Evolutionary conservation across 2,329 filamentous ascomycete species (phyloP).

Genomic region (Aspergillus sp.): DNA sequence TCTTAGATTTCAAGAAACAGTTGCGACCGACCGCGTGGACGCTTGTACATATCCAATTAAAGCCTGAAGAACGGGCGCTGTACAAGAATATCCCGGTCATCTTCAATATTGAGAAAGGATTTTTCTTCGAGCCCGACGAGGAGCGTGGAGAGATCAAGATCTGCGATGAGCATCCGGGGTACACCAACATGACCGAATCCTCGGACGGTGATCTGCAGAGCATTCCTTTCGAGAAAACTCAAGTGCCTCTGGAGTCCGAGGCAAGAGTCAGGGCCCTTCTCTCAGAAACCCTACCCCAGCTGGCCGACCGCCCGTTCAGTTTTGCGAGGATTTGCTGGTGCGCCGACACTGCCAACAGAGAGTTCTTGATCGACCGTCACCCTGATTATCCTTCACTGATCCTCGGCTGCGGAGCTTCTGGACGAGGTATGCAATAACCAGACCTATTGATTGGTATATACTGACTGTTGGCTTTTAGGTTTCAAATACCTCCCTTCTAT

Average conservation of each 20-base stretch:
- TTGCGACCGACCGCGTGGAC: constrained; percentile 49
- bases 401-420: constrained; percentile 51
- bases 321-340: constrained; percentile 59
- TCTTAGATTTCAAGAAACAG: constrained; percentile 48
- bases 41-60: constrained; percentile 46
- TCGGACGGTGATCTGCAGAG: constrained; percentile 28
- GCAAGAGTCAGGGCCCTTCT: constrained; percentile 49
- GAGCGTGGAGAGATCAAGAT: constrained; percentile 37
- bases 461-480: constrained; percentile 33
- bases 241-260: constrained; percentile 49
- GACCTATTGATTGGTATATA: neutral
- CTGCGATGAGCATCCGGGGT: constrained; percentile 56
- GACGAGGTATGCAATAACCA: constrained; percentile 23
- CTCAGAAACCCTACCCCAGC: constrained; percentile 53
- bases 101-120: constrained; percentile 49
- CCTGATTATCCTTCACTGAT: constrained; percentile 45
- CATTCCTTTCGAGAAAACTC: constrained; percentile 45
- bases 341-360: constrained; percentile 55
- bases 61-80: constrained; percentile 39
- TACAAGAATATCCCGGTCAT: constrained; percentile 47
- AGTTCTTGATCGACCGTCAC: constrained; percentile 54
- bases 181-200: constrained; percentile 46
- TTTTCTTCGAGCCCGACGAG: constrained; percentile 51
- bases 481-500: constrained; percentile 54
- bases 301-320: constrained; percentile 50